Percentiles rank a stretch among this genome's conserved stretches.
phyloP scores from a whole-genome alignment of 306 rosid species.

The Coriaria nepalensis region DNA sequence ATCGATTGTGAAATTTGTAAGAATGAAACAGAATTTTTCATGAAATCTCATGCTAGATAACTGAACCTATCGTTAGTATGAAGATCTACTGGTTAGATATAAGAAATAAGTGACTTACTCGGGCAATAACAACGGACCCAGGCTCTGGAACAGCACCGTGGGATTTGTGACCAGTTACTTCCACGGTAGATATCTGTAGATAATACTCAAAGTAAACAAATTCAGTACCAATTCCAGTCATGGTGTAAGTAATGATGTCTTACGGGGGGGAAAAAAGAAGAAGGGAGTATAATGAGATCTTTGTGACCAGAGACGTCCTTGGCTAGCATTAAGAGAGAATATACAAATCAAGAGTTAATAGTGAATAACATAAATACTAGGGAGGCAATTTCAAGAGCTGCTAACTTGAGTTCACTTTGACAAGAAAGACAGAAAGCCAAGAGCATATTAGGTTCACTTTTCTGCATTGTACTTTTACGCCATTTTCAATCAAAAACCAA shows the following conservation, averaged over 20 bases:
- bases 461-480: no score
- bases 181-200: conserved; percentile 57
- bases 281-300: neutral
- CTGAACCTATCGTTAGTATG: no score
- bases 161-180: conserved; percentile 80
- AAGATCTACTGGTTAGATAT: no score
- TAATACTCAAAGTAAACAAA: neutral
- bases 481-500: no score
- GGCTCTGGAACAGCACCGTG: conserved; percentile 80
- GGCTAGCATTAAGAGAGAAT: conserved; percentile 6
- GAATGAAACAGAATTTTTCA: neutral
- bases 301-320: neutral
- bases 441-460: no score
- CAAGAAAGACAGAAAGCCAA: no score
- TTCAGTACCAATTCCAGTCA: neutral
- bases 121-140: conserved; percentile 62
- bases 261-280: neutral
- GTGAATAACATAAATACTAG: no score
- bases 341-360: no score
- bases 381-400: no score
- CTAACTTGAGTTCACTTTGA: no score
- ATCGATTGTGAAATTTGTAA: neutral
- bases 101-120: conserved; percentile 30
- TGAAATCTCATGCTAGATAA: neutral
- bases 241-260: neutral